A percentile compares a stretch with the other conserved stretches of the same genome.
These are phyloP conservation scores for Gaillardinia entomophila DNA, from an alignment of 805 yeast species.

Conservation along the genomic window DNA sequence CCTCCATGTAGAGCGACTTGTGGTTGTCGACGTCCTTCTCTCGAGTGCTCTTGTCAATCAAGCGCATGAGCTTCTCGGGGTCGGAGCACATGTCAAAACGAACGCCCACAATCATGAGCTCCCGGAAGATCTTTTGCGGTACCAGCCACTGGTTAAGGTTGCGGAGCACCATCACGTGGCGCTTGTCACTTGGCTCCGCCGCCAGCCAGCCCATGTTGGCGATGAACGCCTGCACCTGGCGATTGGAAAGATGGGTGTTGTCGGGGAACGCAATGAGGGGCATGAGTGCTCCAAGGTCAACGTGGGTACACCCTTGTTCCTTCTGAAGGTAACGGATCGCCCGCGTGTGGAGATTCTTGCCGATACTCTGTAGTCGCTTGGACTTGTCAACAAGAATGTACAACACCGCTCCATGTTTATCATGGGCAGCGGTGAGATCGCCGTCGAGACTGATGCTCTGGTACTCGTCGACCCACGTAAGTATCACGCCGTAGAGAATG, in stretches of 20 bases:
- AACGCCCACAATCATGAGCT: constrained; percentile 52
- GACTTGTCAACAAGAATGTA: constrained; percentile 48
- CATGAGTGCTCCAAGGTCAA: constrained; percentile 41
- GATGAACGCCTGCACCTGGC: constrained; percentile 24
- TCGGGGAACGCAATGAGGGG: constrained; percentile 39
- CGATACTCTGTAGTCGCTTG: constrained; percentile 50
- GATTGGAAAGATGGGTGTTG: constrained; percentile 15
- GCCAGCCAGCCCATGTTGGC: constrained; percentile 38
- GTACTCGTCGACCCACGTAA: constrained; percentile 45
- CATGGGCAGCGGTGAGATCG: constrained; percentile 4
- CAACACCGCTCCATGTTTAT: constrained; percentile 37
- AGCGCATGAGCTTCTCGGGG: constrained; percentile 33
- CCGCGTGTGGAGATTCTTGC: constrained; percentile 46
- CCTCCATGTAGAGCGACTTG: constrained; percentile 29
- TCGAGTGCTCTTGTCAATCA: constrained; percentile 24
- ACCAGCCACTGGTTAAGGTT: constrained; percentile 45
- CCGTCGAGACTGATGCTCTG: constrained; percentile 8
- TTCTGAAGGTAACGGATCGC: constrained; percentile 45
- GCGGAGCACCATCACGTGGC: constrained; percentile 35
- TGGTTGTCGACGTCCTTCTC: constrained; percentile 17
- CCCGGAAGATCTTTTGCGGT: constrained; percentile 47
- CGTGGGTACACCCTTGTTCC: constrained; percentile 34
- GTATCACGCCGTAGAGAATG: constrained; percentile 47
- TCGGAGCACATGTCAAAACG: constrained; percentile 50
- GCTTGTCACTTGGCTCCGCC: constrained; percentile 11